A percentile compares a stretch with the other conserved stretches of the same genome.
Conservation (phyloP, 495 filamentous ascomycete species). For the Penicillium canariense region DNA sequence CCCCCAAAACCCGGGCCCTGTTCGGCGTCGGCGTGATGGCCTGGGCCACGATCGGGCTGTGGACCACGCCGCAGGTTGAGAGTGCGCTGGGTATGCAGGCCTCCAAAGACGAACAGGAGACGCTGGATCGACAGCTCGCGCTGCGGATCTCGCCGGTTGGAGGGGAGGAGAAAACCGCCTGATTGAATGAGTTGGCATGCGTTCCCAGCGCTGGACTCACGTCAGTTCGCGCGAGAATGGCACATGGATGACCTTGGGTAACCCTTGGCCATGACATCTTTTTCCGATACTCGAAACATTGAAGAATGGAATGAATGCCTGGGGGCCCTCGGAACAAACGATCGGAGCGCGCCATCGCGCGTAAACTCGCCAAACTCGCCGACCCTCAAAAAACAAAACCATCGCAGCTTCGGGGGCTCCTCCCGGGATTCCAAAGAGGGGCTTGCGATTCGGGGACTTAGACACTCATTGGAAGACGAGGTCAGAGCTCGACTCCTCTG, state of each 20-base stretch:
- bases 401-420: neutral
- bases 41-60: constrained; percentile 60
- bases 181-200: constrained; percentile 8
- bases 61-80: constrained; percentile 59
- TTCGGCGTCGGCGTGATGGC: constrained; percentile 65
- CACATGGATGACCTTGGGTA: too few species aligned
- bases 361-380: neutral
- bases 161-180: constrained; percentile 15
- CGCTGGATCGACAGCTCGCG: constrained; percentile 48
- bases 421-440: constrained; percentile 2
- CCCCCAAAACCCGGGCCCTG: constrained; percentile 59
- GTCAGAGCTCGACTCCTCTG: neutral
- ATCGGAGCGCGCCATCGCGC: too few species aligned
- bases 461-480: neutral
- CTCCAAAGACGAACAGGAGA: constrained; percentile 59
- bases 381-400: too few species aligned
- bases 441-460: neutral
- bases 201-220: neutral
- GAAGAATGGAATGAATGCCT: neutral
- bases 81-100: constrained; percentile 59
- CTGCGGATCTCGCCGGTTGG: constrained; percentile 45
- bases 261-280: too few species aligned
- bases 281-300: too few species aligned
- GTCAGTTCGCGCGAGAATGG: neutral
- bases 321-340: neutral